phyloP scores from a whole-genome alignment of 139 green algal species.

The Picochlorum sp. region DNA sequence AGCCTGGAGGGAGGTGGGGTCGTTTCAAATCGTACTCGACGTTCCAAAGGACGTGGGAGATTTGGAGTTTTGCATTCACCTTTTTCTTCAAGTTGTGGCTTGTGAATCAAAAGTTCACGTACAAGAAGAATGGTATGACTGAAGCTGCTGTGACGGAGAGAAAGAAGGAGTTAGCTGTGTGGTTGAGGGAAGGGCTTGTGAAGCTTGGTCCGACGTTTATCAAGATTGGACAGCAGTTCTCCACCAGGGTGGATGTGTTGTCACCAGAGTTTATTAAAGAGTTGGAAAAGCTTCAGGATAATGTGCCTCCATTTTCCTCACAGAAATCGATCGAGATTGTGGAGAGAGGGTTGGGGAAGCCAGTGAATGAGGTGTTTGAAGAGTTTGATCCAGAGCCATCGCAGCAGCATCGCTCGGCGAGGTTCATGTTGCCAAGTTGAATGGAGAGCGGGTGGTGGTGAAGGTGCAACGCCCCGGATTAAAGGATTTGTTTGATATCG shows the following conservation, averaged over 20 bases:
- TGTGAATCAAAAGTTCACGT: slow-evolving; percentile 52
- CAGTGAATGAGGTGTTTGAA: slow-evolving; percentile 69
- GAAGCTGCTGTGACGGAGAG: slow-evolving; percentile 17
- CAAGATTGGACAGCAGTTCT: slow-evolving; percentile 70
- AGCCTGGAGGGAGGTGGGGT: slow-evolving; percentile 58
- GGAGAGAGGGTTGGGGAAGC: slow-evolving; percentile 63
- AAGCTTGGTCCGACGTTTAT: slow-evolving; percentile 82
- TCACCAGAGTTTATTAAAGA: slow-evolving; percentile 89
- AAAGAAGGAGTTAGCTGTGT: slow-evolving; percentile 56
- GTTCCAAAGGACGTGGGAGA: slow-evolving; percentile 75
- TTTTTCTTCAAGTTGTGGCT: slow-evolving; percentile 71
- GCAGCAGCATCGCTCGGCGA: slow-evolving; percentile 90
- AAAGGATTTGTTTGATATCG: slow-evolving; percentile 70
- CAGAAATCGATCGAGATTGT: slow-evolving; percentile 70
- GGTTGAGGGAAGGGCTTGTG: slow-evolving; percentile 87
- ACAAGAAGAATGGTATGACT: slow-evolving; percentile 66
- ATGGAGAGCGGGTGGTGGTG: slow-evolving; percentile 63
- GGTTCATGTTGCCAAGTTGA: slow-evolving; percentile 38
- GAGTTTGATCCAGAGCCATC: slow-evolving; percentile 81
- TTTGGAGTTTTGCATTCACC: slow-evolving; percentile 86
- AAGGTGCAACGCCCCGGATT: slow-evolving; percentile 76
- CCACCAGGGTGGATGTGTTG: slow-evolving; percentile 69
- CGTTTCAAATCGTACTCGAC: slow-evolving; percentile 58
- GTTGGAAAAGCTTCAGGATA: slow-evolving; percentile 94
- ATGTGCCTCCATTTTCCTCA: slow-evolving; percentile 85